phyloP scores from a whole-genome alignment of 768 basidiomycete species.

The Chalciporus sphaerocephalus region DNA sequence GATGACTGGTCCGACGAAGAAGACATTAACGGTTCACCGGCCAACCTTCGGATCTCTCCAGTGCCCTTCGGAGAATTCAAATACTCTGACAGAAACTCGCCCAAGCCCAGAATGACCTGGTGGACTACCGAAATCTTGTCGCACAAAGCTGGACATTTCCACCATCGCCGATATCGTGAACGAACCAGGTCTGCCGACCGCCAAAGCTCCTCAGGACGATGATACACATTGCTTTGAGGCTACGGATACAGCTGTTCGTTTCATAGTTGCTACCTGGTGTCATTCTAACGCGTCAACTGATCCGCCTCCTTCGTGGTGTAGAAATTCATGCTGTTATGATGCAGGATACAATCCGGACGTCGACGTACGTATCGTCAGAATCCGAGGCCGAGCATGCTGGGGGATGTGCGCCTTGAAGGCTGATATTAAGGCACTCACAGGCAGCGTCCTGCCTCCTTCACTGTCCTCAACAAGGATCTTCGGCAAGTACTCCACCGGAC shows the following conservation, averaged over 20 bases:
- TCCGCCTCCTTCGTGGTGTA: slow-evolving; percentile 23
- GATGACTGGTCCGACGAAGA: slow-evolving; percentile 72
- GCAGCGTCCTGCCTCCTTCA: no score
- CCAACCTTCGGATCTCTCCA: slow-evolving; percentile 29
- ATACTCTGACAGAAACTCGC: slow-evolving; percentile 60
- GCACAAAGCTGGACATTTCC: slow-evolving; percentile 46
- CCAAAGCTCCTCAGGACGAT: slow-evolving; percentile 56
- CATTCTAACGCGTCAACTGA: neutral
- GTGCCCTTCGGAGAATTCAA: slow-evolving; percentile 45
- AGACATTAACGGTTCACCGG: neutral
- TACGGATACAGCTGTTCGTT: slow-evolving; percentile 79
- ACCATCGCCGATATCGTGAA: slow-evolving; percentile 41
- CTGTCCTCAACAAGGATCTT: no score
- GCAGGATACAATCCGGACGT: slow-evolving; percentile 89
- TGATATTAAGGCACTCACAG: no score
- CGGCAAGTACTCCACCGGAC: no score
- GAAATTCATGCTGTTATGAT: slow-evolving; percentile 98
- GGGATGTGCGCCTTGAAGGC: no score
- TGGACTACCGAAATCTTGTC: slow-evolving; percentile 58
- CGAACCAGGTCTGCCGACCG: slow-evolving; percentile 29
- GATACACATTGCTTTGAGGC: slow-evolving; percentile 93
- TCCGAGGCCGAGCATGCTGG: no score
- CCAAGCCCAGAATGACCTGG: slow-evolving; percentile 53
- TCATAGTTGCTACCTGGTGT: neutral
- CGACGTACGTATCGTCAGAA: slow-evolving; percentile 89